A percentile compares a stretch with the other conserved stretches of the same genome.
Evolutionary conservation across 148 eudicot genomes (phyloP).

Genomic region (Vaccinium vitisidaea): DNA sequence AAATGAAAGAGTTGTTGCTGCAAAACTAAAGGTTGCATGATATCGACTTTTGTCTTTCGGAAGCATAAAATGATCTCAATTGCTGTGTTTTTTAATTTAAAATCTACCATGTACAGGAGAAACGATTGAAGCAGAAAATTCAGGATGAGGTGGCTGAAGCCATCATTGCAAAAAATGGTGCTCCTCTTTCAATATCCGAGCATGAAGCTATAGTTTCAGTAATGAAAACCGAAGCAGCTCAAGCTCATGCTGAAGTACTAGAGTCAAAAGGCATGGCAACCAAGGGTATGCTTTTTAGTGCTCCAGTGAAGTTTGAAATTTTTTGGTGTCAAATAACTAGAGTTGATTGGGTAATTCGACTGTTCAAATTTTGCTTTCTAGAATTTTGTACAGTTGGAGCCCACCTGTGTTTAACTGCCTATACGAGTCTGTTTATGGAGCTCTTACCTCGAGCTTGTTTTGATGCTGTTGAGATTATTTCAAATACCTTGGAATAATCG

Average conservation of each 20-base stretch:
- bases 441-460: background rate
- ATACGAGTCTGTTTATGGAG: background rate
- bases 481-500: background rate
- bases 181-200: conserved; percentile 60
- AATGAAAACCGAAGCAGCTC: conserved; percentile 53
- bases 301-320: background rate
- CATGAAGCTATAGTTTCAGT: conserved; percentile 56
- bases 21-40: conserved; percentile 62
- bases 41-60: background rate
- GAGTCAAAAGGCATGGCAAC: conserved; percentile 45
- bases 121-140: conserved; percentile 50
- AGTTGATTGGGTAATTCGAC: background rate
- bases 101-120: conserved; percentile 48
- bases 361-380: background rate
- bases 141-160: conserved; percentile 61
- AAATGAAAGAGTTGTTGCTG: conserved; percentile 51
- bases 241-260: conserved; percentile 53
- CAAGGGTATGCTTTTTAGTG: conserved; percentile 47
- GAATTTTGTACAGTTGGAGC: background rate
- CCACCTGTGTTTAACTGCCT: background rate
- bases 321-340: background rate
- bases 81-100: background rate
- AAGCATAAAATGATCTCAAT: background rate
- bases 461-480: background rate
- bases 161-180: conserved; percentile 49